These are phyloP conservation scores for Kazachstania psychrophila DNA, from an alignment of 805 yeast genomes.

Conservation along the genomic window DNA sequence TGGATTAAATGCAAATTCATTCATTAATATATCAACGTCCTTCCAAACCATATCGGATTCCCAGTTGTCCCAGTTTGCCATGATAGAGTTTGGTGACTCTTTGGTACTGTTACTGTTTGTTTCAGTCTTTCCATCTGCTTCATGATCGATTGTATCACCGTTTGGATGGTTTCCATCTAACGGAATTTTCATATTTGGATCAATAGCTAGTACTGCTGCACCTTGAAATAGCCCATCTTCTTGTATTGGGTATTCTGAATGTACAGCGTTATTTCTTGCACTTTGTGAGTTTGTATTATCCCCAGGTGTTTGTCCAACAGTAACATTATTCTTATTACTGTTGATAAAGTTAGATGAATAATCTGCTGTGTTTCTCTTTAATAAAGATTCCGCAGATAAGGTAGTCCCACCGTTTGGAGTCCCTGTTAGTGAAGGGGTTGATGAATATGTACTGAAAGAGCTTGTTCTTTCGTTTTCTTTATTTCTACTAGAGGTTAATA, in stretches of 20 bases:
- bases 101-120: constrained; percentile 9
- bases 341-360: too few species aligned
- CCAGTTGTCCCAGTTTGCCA: constrained; percentile 37
- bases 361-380: not conserved
- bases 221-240: too few species aligned
- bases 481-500: too few species aligned
- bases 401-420: constrained; percentile 1
- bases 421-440: constrained; percentile 2
- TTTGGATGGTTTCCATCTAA: not conserved
- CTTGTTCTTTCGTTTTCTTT: too few species aligned
- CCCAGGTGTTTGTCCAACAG: not conserved
- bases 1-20: constrained; percentile 82
- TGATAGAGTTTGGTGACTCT: constrained; percentile 22
- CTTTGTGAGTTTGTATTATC: not conserved
- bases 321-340: not conserved
- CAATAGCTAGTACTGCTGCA: not conserved
- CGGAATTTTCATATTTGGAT: not conserved
- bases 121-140: not conserved
- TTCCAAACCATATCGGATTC: constrained; percentile 44
- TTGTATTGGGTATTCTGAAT: too few species aligned
- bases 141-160: not conserved
- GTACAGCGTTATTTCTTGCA: not conserved
- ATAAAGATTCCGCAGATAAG: constrained; percentile 2
- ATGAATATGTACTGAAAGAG: too few species aligned
- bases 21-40: constrained; percentile 83